Conservation (phyloP, 345 rosid genomes). For the Carallia pectinifolia region DNA sequence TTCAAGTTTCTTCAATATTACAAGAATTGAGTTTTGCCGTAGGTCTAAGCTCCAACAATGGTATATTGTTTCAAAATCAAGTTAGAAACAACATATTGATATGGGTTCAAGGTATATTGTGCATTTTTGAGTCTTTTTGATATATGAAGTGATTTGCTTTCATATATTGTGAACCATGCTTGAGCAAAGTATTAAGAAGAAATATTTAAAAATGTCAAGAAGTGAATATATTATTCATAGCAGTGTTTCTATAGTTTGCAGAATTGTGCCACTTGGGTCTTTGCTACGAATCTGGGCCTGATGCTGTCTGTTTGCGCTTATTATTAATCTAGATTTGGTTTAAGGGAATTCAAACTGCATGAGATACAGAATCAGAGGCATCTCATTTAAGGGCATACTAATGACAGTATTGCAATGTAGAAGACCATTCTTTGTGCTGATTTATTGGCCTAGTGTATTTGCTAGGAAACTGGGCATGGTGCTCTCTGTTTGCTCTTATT, state of each 20-base stretch:
- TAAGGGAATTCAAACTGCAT: constrained; percentile 78
- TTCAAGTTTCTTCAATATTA: too few relatives aligned
- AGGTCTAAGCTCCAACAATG: too few relatives aligned
- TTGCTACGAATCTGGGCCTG: constrained; percentile 2
- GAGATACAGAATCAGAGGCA: constrained; percentile 66
- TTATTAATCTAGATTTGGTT: constrained; percentile 21
- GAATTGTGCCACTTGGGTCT: constrained; percentile 78
- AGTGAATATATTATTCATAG: constrained; percentile 57
- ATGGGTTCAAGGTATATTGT: too few relatives aligned
- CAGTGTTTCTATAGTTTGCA: constrained; percentile 80
- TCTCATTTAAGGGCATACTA: constrained; percentile 65
- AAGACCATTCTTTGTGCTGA: background rate
- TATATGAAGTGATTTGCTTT: too few relatives aligned
- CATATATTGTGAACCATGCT: too few relatives aligned
- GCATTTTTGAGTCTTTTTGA: too few relatives aligned
- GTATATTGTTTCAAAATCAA: too few relatives aligned
- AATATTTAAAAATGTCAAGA: constrained; percentile 79
- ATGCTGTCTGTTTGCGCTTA: constrained; percentile 3
- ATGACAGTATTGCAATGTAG: too few relatives aligned
- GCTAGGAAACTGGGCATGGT: background rate
- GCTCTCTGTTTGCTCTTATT: constrained; percentile 3
- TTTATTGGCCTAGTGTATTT: background rate
- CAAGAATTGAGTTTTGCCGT: too few relatives aligned
- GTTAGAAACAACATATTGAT: too few relatives aligned
- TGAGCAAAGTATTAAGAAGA: constrained; percentile 1